These are phyloP conservation scores for Curvularia verruculosa DNA, from an alignment of 2,329 filamentous ascomycete species.

Conservation along the genomic window DNA sequence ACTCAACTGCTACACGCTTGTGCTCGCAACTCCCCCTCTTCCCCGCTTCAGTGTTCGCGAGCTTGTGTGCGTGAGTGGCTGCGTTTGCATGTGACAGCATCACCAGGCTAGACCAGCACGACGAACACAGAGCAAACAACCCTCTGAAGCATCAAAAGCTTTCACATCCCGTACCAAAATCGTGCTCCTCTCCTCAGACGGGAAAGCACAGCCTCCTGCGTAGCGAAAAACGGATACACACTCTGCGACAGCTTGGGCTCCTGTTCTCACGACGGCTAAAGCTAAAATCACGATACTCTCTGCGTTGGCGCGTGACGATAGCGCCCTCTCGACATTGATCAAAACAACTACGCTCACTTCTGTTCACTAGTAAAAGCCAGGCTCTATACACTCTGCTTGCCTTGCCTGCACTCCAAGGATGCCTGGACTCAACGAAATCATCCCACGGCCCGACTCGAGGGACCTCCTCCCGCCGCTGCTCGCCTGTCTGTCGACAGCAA, in stretches of 20 bases:
- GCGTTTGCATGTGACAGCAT: constrained; percentile 40
- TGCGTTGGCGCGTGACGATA: background rate
- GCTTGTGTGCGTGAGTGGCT: constrained; percentile 23
- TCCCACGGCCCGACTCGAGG: constrained; percentile 61
- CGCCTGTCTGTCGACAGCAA: constrained; percentile 67
- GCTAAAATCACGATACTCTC: background rate
- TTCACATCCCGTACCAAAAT: background rate
- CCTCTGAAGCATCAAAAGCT: constrained; percentile 1
- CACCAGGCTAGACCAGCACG: constrained; percentile 20
- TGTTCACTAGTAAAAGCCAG: background rate
- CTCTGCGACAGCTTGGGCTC: background rate
- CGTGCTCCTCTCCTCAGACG: background rate
- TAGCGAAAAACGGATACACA: constrained; percentile 6
- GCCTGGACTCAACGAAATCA: constrained; percentile 58
- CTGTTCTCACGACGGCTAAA: background rate
- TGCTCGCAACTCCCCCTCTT: background rate
- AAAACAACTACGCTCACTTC: background rate
- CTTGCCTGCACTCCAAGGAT: constrained; percentile 25
- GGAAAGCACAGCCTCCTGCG: background rate
- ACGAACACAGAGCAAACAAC: constrained; percentile 5
- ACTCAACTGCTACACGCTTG: background rate
- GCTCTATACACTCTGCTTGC: background rate
- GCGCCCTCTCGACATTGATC: background rate
- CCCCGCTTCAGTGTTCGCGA: constrained; percentile 17
- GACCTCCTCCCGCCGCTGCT: constrained; percentile 66